These are phyloP conservation scores for Leccinellum rugosiceps DNA, from an alignment of 768 basidiomycete species.

Conservation along the genomic window DNA sequence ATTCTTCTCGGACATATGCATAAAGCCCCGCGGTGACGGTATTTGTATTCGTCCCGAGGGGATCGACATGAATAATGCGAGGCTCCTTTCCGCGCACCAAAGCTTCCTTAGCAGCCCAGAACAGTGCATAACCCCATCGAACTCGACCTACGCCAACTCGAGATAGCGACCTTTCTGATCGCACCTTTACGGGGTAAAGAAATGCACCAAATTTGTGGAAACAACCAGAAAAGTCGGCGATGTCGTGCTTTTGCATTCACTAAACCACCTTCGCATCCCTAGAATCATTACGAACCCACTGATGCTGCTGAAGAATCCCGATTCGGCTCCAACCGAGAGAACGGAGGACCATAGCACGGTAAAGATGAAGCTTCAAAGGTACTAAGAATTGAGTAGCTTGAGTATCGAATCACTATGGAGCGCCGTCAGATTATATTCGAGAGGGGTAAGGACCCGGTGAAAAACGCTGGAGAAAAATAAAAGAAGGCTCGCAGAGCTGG, in stretches of 20 bases:
- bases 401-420: conserved; percentile 1
- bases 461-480: conserved; percentile 8
- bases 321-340: conserved; percentile 38
- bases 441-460: neutral
- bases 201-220: neutral
- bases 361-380: conserved; percentile 5
- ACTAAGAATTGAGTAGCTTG: conserved; percentile 6
- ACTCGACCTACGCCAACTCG: conserved; percentile 4
- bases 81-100: neutral
- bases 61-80: conserved; percentile 4
- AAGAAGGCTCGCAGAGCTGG: neutral
- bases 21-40: conserved; percentile 2
- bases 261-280: too few relatives aligned
- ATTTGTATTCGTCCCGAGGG: conserved; percentile 2
- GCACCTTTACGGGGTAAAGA: conserved; percentile 4
- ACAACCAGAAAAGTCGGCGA: conserved; percentile 7
- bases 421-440: conserved; percentile 4
- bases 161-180: conserved; percentile 3
- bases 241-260: conserved; percentile 45
- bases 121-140: conserved; percentile 1
- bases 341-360: conserved; percentile 3
- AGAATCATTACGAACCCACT: too few relatives aligned
- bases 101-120: neutral
- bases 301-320: too few relatives aligned
- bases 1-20: conserved; percentile 11